phyloP scores from a whole-genome alignment of 768 basidiomycete genomes.

The Rhizopogon vinicolor region DNA sequence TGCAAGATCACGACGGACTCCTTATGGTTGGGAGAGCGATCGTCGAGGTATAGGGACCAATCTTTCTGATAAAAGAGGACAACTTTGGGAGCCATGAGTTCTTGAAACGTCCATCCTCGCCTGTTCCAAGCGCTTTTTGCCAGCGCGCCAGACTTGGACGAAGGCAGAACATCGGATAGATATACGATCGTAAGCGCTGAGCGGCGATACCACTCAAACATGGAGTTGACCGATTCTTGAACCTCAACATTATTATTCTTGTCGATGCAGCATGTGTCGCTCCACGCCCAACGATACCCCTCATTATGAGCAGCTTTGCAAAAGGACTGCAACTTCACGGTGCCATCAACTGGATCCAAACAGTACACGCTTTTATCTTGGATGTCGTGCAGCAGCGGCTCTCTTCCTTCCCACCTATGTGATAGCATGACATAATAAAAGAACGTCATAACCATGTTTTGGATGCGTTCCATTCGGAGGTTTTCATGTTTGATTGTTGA shows the following conservation, averaged over 20 bases:
- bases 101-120: conserved; percentile 21
- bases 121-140: conserved; percentile 19
- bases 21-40: not conserved
- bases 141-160: conserved; percentile 10
- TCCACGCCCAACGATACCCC: conserved; percentile 15
- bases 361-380: not conserved
- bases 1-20: not conserved
- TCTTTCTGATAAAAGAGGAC: conserved; percentile 20
- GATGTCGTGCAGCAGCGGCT: not conserved
- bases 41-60: conserved; percentile 10
- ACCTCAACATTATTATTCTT: conserved; percentile 25
- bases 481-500: not conserved
- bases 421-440: conserved; percentile 1
- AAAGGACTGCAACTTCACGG: not conserved
- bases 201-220: conserved; percentile 25
- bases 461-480: not conserved
- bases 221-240: conserved; percentile 24
- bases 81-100: conserved; percentile 19
- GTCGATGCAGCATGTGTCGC: conserved; percentile 25
- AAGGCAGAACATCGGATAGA: conserved; percentile 13
- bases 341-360: not conserved
- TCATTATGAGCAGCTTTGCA: conserved; percentile 7
- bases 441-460: not conserved
- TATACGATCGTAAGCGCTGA: conserved; percentile 24
- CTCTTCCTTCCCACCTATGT: not conserved